These are phyloP conservation scores for Fusarium lyarnte DNA, from an alignment of 2,329 filamentous ascomycete genomes.

Conservation along the genomic window DNA sequence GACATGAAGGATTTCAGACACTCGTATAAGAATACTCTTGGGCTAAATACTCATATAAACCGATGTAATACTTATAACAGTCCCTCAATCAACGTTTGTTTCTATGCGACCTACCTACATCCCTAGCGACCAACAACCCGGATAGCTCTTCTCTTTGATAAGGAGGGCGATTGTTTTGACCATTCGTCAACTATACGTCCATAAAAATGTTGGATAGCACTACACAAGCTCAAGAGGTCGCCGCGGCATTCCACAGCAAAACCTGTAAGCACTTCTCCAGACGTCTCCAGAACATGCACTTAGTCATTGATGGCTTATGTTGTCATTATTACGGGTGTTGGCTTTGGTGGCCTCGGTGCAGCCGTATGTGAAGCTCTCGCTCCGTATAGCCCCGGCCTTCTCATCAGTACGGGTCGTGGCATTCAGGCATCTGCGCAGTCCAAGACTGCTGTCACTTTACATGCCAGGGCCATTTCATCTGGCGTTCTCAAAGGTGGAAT, in stretches of 20 bases:
- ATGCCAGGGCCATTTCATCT: too few species aligned
- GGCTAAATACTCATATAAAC: neutral
- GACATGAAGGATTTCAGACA: neutral
- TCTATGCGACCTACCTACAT: neutral
- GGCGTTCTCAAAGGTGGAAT: too few species aligned
- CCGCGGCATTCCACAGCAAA: neutral
- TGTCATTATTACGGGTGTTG: neutral
- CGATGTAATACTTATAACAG: neutral
- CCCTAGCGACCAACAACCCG: neutral
- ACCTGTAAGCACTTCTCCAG: neutral
- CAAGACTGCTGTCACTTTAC: too few species aligned
- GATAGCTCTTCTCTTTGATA: neutral
- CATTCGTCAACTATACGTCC: neutral
- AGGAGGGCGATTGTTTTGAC: neutral
- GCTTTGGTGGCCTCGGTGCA: neutral
- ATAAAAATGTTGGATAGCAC: neutral
- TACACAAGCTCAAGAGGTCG: neutral
- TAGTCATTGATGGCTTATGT: neutral
- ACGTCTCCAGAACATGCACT: neutral
- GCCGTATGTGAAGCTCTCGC: neutral
- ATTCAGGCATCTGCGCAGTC: neutral
- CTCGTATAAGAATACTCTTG: rapidly evolving
- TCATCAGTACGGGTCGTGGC: neutral
- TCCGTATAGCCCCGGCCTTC: neutral
- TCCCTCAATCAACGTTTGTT: neutral